Base-by-base conservation (phyloP, 2,329 filamentous ascomycete genomes). In the Pseudopithomyces chartarum region DNA sequence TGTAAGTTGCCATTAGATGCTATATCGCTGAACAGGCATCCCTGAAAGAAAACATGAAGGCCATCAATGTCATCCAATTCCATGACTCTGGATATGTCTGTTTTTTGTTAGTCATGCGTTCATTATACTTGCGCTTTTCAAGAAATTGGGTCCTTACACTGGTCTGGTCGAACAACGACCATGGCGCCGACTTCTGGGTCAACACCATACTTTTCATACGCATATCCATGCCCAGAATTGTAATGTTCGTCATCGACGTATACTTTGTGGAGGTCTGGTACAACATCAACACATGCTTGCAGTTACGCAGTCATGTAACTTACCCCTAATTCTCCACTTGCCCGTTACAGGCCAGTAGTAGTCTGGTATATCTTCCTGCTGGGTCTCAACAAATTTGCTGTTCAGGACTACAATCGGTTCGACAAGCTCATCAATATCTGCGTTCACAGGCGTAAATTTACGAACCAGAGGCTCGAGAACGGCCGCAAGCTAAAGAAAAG, bases 161-260 rank as follows among this genome's bases (percentile, higher is more conserved):
- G 85, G 75, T 88, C 86, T 1, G 86, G 86, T 13, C 86, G 78
- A 8, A 87, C 80, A 56, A 88, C 74, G 0, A 84, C 77, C 4
- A 86, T 59, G 0, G 71, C 73, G 6, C 72, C 73, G 0, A 60
- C 47, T 1, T 39, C 45, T 0, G 52, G 22, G 53, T 82, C 77
- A 12, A 88, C 74, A 0, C 84, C 84, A 40, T 86, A 85, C 8
- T 75, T 75, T 47, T 84, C 76, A 60, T 88, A 88, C 1, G 82
- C 83, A 43, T 84, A 78, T 0, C 85, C 85, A 55, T 86, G 82
- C 1, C 82, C 83, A 2, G 78, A 77, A 55, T 85, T 81, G 65
- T 84, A 89, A 29, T 74, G 76, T 2, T 86, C 74, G 22, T 83
- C 76, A 56, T 88, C 85, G 46, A 92, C 76, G 64, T 82, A 88